Conservation (phyloP, 2,329 filamentous ascomycete genomes). For the Aureobasidium musti region DNA sequence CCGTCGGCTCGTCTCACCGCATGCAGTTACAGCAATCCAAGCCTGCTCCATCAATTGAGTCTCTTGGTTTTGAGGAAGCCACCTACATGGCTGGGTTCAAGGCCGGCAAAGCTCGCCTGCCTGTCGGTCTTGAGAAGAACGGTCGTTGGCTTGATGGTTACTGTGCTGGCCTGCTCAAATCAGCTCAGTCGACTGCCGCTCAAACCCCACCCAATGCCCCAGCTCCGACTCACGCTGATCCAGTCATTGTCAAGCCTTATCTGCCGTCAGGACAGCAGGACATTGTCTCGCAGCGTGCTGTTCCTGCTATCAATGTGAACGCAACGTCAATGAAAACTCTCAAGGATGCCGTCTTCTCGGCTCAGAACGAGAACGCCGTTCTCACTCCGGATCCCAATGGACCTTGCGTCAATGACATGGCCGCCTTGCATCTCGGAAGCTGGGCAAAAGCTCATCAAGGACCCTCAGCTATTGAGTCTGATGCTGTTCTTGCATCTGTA, state of each 20-base stretch:
- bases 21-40: background rate
- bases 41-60: background rate
- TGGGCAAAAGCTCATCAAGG: conserved; percentile 38
- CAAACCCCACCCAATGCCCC: conserved; percentile 1
- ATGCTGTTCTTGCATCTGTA: conserved; percentile 24
- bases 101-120: conserved; percentile 38
- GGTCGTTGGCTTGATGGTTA: conserved; percentile 41
- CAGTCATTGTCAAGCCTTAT: conserved; percentile 5
- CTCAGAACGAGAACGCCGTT: conserved; percentile 41
- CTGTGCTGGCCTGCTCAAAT: conserved; percentile 40
- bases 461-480: conserved; percentile 3
- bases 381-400: conserved; percentile 38
- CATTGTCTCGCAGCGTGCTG: background rate
- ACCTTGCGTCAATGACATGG: conserved; percentile 35
- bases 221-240: background rate
- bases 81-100: conserved; percentile 41
- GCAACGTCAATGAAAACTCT: conserved; percentile 37
- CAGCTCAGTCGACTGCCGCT: conserved; percentile 24
- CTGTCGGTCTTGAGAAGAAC: conserved; percentile 35
- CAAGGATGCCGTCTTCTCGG: conserved; percentile 39
- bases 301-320: conserved; percentile 34
- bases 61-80: background rate
- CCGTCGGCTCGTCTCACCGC: background rate
- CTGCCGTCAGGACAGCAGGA: background rate
- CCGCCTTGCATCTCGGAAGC: conserved; percentile 36